A percentile compares a stretch with the other conserved stretches of the same genome.
These are phyloP conservation scores for Penicillium flavigenum DNA, from an alignment of 495 filamentous ascomycete genomes.

Conservation along the genomic window DNA sequence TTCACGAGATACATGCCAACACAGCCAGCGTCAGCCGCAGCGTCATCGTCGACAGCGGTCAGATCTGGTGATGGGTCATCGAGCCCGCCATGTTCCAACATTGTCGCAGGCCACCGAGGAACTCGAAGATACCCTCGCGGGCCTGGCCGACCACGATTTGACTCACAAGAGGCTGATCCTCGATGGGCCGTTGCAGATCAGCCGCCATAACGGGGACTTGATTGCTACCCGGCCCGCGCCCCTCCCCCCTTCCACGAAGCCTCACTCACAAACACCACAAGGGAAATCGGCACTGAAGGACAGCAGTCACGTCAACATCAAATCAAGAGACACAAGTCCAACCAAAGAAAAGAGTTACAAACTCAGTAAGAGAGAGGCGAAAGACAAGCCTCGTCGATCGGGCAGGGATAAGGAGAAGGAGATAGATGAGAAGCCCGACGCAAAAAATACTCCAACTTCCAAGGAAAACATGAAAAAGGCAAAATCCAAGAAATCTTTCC, in stretches of 20 bases:
- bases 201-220: constrained; percentile 40
- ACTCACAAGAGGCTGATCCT: constrained; percentile 22
- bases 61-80: constrained; percentile 5
- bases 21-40: neutral
- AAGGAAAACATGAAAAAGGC: constrained; percentile 4
- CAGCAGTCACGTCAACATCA: neutral
- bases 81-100: constrained; percentile 23
- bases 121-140: constrained; percentile 33
- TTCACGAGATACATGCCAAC: neutral
- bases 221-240: constrained; percentile 41
- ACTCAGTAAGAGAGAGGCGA: neutral
- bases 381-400: constrained; percentile 1
- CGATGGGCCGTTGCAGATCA: constrained; percentile 38
- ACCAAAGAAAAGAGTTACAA: neutral
- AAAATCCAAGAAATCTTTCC: constrained; percentile 10
- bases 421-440: neutral
- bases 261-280: constrained; percentile 17
- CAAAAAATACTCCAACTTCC: neutral
- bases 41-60: neutral
- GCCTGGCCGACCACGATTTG: constrained; percentile 17
- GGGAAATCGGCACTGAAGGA: neutral
- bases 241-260: constrained; percentile 31
- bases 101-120: constrained; percentile 37
- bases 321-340: neutral
- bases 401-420: constrained; percentile 8